phyloP scores from a whole-genome alignment of 83 land plant species.

The Picea abies region DNA sequence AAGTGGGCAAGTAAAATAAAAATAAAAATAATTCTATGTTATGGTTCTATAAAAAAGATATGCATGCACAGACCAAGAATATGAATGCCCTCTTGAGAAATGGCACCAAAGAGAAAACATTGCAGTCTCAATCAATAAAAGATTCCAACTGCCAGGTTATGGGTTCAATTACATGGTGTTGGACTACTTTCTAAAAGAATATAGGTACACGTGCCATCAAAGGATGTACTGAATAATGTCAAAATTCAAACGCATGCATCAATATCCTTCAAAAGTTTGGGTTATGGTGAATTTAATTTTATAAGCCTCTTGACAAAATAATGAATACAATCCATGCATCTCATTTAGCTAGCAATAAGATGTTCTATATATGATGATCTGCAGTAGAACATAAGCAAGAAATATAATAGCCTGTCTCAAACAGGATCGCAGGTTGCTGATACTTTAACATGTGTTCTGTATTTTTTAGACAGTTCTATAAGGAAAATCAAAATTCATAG shows the following conservation, averaged over 20 bases:
- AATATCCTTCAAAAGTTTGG: background rate
- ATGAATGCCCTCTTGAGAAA: background rate
- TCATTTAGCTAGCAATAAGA: background rate
- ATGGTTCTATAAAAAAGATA: background rate
- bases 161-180: background rate
- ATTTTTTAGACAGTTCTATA: background rate
- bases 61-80: background rate
- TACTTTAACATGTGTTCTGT: background rate
- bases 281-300: background rate
- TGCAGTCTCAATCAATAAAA: background rate
- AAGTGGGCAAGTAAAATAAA: background rate
- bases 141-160: background rate
- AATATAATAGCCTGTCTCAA: background rate
- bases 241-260: no score
- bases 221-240: no score
- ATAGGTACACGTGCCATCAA: background rate
- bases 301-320: background rate
- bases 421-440: background rate
- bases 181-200: background rate
- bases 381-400: background rate
- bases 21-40: background rate
- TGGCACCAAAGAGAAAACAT: background rate
- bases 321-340: background rate
- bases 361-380: background rate
- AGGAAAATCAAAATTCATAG: slow-evolving; percentile 1